A percentile compares a stretch with the other conserved stretches of the same genome.
These are phyloP conservation scores for Bothriochloa decipiens DNA, from an alignment of 176 grass and related monocot species.

Conservation along the genomic window DNA sequence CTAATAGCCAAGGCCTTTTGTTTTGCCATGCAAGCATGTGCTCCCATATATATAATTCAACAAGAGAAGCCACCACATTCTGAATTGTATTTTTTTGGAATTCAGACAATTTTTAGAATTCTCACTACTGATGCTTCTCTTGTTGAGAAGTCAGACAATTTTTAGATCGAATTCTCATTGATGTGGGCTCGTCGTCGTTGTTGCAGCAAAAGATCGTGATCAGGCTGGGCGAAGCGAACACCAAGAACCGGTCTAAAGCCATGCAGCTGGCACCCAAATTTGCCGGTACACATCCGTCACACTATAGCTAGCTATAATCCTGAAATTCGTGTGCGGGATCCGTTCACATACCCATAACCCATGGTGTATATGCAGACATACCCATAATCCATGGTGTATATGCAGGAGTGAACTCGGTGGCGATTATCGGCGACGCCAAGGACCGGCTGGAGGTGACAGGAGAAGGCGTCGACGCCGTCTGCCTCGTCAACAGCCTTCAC, in stretches of 20 bases:
- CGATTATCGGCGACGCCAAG: constrained; percentile 50
- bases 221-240: constrained; percentile 37
- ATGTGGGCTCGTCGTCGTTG: background rate
- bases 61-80: no score
- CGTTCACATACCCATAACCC: no score
- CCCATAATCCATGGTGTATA: no score
- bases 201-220: constrained; percentile 55
- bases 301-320: no score
- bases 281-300: background rate
- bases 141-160: no score
- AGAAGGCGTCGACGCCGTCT: constrained; percentile 42
- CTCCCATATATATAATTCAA: no score
- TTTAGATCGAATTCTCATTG: background rate
- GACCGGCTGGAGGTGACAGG: constrained; percentile 59
- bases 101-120: no score
- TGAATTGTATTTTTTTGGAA: no score
- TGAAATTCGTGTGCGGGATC: no score
- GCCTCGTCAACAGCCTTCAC: constrained; percentile 34
- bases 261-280: constrained; percentile 43
- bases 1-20: no score
- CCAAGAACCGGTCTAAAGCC: constrained; percentile 42
- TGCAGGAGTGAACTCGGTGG: constrained; percentile 49
- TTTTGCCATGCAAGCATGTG: no score
- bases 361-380: background rate
- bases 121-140: no score